Evolutionary conservation across 352 stramenopile genomes (phyloP), one percentile per base, ranked within the genome.

Genomic region (Thalassiosira exigua): DNA sequence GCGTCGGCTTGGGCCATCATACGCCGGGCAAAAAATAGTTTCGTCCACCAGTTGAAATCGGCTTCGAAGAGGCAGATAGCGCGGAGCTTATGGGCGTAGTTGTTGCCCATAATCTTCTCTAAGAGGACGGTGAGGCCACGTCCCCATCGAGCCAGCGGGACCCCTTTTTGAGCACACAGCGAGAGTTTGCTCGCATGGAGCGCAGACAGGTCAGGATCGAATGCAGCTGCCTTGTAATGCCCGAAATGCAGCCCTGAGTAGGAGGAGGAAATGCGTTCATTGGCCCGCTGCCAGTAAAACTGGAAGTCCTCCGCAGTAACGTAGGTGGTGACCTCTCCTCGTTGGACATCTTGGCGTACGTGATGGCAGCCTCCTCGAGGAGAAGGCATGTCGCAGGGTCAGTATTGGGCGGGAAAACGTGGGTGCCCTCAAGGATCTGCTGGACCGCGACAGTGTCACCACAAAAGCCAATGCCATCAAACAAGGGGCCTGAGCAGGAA

Each of bases 51-150:
- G 39, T 78, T 78, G 52, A 78, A 78, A 42, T 78, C 69, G 24
- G 69, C 69, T 39, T 78, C 69, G 46, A 78, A 72, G 11, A 78
- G 30, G 26, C 58, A 71, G 14, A 78, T 78, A n/a, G 69, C 69
- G 11, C 69, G 32, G 1, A 78, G 58, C 48, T 58, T 68, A 48
- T 79, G 22, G n/a, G 73, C 36, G 29, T 59, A 73, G 1, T 56
- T 65, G n/a, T 30, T 79, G 1, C 69, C 69, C 24, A 66, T 42
- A 39, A 61, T 48, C 22, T 79, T 79, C 29, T 79, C 58, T 5
- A 80, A 24, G 14, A 80, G 32, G 4, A 80, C 62, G 0, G 65
- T 80, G 22, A 80, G 14, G 0, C 32, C 54, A 62, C 12, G 17
- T 9, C 51, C 32, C 71, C 71, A 80, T 29, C 56, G 19, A 1